Base-by-base conservation (phyloP, 83 land plant species). In the Diphasiastrum complanatum region DNA sequence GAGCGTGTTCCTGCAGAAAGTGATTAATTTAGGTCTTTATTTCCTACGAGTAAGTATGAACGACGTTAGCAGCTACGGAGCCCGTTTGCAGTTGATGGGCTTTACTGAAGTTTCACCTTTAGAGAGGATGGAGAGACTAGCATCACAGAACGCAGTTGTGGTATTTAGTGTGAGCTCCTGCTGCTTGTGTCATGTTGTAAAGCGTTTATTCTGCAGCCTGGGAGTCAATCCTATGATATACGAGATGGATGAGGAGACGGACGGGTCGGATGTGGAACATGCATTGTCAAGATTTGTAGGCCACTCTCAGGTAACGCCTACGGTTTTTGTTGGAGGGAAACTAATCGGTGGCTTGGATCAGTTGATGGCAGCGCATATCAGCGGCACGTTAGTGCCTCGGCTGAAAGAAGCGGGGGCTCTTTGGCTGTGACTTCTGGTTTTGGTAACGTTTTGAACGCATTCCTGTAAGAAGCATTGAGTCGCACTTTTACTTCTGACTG, bases 101-200 rank as follows among this genome's bases (percentile, higher is more conserved):
- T n/a, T n/a, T n/a, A n/a, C n/a, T n/a, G n/a, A n/a, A n/a, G n/a
- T n/a, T n/a, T n/a, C n/a, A n/a, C n/a, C 45, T 0, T 41, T 50
- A 23, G 22, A 50, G 53, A 24, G 24, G 22, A n/a, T 50, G 19
- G 53, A 50, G 23, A 50, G 53, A 24, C 12, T 50, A 23, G 22
- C 53, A n/a, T 50, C 53, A n/a, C 22, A 50, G 53, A 50, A 50
- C 16, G 53, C 53, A 10, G 53, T 50, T 16, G 53, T 50, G 19
- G 23, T 50, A 10, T 50, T 50, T 50, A 24, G 19, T 14, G 22
- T 11, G 12, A 50, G 53, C 53, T 16, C 53, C 10, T 50, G 53
- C 22, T 50, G 53, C 22, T n/a, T 50, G 19, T 18, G 53, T 14
- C 53, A 50, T 50, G 53, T 24, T 16, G 53, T 50, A 23, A 50